Conservation (phyloP, 768 basidiomycete species). For the Panellus pusillus region DNA sequence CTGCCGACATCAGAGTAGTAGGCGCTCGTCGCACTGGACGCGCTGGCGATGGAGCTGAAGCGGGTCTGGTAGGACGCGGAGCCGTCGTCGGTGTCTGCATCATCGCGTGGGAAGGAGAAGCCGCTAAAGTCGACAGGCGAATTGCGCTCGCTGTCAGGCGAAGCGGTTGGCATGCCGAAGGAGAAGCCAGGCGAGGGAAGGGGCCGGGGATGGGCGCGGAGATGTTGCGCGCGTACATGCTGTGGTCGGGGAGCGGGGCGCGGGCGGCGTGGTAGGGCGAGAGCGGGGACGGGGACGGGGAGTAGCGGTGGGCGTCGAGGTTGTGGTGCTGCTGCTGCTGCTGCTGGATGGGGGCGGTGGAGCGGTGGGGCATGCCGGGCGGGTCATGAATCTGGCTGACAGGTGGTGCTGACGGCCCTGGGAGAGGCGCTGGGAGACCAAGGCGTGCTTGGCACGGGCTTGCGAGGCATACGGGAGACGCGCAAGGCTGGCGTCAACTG, state of each 20-base stretch:
- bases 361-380: conserved; percentile 25
- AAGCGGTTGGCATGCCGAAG: conserved; percentile 58
- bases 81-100: conserved; percentile 50
- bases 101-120: conserved; percentile 47
- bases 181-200: conserved; percentile 63
- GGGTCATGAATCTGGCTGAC: conserved; percentile 26
- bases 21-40: conserved; percentile 53
- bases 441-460: conserved; percentile 55
- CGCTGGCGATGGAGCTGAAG: conserved; percentile 64
- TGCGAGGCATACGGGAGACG: conserved; percentile 53
- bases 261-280: conserved; percentile 44
- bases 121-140: conserved; percentile 51
- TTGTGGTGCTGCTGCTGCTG: conserved; percentile 42
- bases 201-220: conserved; percentile 50
- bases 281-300: conserved; percentile 45
- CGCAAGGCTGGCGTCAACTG: conserved; percentile 49
- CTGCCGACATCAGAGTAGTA: conserved; percentile 48
- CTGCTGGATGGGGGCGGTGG: conserved; percentile 38
- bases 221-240: conserved; percentile 47
- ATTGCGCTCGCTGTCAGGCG: conserved; percentile 48
- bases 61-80: conserved; percentile 53
- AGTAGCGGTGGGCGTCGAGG: conserved; percentile 41
- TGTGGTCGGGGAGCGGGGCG: conserved; percentile 51
- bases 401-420: conserved; percentile 33
- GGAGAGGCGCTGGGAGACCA: conserved; percentile 37